Evolutionary conservation across 1,284 basidiomycete species (phyloP).

Genomic region (Mycena citricolor): DNA sequence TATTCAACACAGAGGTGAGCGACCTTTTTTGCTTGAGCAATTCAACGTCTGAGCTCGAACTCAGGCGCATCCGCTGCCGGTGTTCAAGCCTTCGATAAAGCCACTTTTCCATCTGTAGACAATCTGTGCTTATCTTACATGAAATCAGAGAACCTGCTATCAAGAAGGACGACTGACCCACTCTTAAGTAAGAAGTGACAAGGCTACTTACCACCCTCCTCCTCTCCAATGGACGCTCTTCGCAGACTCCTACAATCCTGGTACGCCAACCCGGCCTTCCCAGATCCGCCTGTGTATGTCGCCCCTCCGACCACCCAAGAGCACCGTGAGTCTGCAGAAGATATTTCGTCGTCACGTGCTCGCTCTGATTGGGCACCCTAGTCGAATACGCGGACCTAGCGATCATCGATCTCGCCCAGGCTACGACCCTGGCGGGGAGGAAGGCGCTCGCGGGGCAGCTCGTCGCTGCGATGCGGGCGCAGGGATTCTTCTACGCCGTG

Average conservation of each 20-base stretch:
- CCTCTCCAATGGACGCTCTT: too few relatives aligned
- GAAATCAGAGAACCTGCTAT: too few relatives aligned
- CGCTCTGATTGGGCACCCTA: conserved; percentile 25
- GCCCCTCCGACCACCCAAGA: conserved; percentile 14
- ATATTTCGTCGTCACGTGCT: background rate
- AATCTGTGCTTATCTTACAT: too few relatives aligned
- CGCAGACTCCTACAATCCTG: too few relatives aligned
- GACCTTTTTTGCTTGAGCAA: background rate
- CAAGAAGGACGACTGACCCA: too few relatives aligned
- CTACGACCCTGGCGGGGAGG: conserved; percentile 47
- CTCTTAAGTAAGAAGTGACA: too few relatives aligned
- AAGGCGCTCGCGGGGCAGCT: conserved; percentile 47
- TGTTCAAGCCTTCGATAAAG: conserved; percentile 26
- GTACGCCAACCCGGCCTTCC: too few relatives aligned
- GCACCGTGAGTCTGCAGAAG: conserved; percentile 1
- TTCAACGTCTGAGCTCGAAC: conserved; percentile 8
- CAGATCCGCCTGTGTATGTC: conserved; percentile 11
- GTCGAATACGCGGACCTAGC: conserved; percentile 70
- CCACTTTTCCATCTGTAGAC: conserved; percentile 9
- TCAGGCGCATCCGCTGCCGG: conserved; percentile 45
- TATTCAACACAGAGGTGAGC: conserved; percentile 89
- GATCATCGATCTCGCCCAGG: conserved; percentile 60
- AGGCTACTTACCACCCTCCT: too few relatives aligned
- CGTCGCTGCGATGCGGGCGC: conserved; percentile 55
- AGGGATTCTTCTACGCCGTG: conserved; percentile 64